Percentiles rank a stretch among this genome's conserved stretches.
Evolutionary conservation across 306 rosid species (phyloP).

Genomic region (Vicia sativa): DNA sequence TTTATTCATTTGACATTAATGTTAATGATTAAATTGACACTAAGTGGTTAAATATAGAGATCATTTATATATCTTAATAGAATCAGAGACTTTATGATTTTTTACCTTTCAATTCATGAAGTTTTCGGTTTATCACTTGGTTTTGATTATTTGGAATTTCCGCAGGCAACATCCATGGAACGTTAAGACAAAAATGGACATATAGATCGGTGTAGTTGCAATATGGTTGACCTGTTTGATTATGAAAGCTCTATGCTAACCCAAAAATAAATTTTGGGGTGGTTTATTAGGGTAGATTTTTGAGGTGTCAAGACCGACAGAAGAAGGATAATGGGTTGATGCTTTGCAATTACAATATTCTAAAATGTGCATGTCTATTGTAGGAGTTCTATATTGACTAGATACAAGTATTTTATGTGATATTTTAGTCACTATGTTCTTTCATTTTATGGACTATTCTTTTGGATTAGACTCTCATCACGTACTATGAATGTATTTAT

Average conservation of each 20-base stretch:
- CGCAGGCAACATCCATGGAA: slow-evolving; percentile 3
- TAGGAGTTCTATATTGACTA: too few species aligned
- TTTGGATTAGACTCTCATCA: too few species aligned
- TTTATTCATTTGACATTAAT: too few species aligned
- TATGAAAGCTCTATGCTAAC: not conserved
- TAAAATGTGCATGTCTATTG: not conserved
- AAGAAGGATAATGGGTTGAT: not conserved
- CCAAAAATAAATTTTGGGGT: not conserved
- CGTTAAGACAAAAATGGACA: not conserved
- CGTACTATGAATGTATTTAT: too few species aligned
- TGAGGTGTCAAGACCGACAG: not conserved
- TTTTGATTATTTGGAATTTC: slow-evolving; percentile 13
- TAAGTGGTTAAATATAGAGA: too few species aligned
- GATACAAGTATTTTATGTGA: too few species aligned
- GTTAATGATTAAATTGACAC: too few species aligned
- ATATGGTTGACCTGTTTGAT: not conserved
- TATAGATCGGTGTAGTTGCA: not conserved
- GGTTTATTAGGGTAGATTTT: not conserved
- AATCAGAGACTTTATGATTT: too few species aligned
- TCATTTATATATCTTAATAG: too few species aligned
- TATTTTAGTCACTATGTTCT: too few species aligned
- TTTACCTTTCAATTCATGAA: slow-evolving; percentile 12
- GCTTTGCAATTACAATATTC: slow-evolving; percentile 20
- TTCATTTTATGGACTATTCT: too few species aligned
- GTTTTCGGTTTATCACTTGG: not conserved